A percentile compares a stretch with the other conserved stretches of the same genome.
Evolutionary conservation across 495 filamentous ascomycete genomes (phyloP).

Genomic region (Cercophora scortea): DNA sequence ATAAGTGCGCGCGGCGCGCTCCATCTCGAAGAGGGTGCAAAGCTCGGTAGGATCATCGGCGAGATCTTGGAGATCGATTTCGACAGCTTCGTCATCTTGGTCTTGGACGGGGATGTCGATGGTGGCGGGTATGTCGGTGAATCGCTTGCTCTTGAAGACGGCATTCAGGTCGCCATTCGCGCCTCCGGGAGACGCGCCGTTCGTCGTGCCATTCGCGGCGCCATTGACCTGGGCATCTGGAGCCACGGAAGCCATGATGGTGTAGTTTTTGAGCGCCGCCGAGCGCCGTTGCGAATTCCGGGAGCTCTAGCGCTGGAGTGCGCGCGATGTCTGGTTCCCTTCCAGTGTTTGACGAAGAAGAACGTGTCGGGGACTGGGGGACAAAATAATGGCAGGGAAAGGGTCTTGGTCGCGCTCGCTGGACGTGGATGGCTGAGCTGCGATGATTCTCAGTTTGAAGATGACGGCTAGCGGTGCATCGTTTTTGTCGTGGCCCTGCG

Average conservation of each 20-base stretch:
- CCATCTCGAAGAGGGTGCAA: conserved; percentile 87
- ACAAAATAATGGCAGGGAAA: no score
- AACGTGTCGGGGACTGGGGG: no score
- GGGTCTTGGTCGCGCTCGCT: no score
- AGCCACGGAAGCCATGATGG: conserved; percentile 20
- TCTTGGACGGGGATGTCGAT: conserved; percentile 87
- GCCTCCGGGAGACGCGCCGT: conserved; percentile 6
- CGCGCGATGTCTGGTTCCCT: neutral
- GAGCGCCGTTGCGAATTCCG: neutral
- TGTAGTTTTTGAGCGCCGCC: neutral
- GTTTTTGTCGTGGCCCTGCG: neutral
- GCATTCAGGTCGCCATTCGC: conserved; percentile 19
- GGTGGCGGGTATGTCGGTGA: conserved; percentile 78
- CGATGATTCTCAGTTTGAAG: neutral
- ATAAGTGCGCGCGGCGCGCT: conserved; percentile 74
- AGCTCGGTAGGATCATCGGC: conserved; percentile 94
- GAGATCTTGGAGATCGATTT: conserved; percentile 83
- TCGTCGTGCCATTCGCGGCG: conserved; percentile 12
- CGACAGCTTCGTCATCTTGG: conserved; percentile 75
- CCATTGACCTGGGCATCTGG: conserved; percentile 22
- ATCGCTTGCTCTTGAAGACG: conserved; percentile 45
- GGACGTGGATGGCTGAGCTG: no score
- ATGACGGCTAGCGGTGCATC: neutral
- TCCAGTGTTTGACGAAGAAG: no score
- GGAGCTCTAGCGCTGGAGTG: neutral